Base-by-base conservation (phyloP, 495 filamentous ascomycete species). In the Trichocladium antarcticum region DNA sequence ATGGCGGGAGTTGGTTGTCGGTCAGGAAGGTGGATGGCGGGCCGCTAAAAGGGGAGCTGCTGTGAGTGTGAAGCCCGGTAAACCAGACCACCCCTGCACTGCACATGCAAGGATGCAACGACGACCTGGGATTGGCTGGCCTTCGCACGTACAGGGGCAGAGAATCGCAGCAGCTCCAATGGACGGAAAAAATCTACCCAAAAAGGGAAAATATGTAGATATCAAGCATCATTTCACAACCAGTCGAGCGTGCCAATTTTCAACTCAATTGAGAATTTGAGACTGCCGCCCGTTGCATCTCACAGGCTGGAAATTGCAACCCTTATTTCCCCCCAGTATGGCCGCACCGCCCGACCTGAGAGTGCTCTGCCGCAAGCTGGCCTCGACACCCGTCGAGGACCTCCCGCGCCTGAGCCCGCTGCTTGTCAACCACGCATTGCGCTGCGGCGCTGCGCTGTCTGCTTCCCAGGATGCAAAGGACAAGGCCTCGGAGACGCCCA, bases 341-440 rank as follows among this genome's bases (percentile, higher is more conserved):
- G 35, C 61, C 21, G 47, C 55, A 34, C 69, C 71, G n/a, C 58
- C 70, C 36, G 72, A 74, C 41, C 64, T 89, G 9, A 75, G 80
- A 41, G 78, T 79, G 4, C 70, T 88, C 47, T 85, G 81, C 48
- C 76, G 80, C 54, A 77, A 79, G 47, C 63, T 89, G 50, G 75
- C 80, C 9, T 78, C 75, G 4, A 79, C 80, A 9, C 77, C 82
- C 3, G 65, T 70, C 29, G 71, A 76, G 40, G 74, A 84, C 47
- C 76, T 88, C 36, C 82, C 83, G 42, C 68, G 72, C 21, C 69
- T 82, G 20, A 71, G 78, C 53, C 77, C 81, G 29, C 69, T 67
- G 40, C 73, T 88, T 34, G 73, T 83, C 37, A 68, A 69, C 37
- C 75, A 80, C 49, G 67, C 87, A 29, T 64, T 70, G 47, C 74